These are phyloP conservation scores for Stropharia rugosoannulata DNA, from an alignment of 768 basidiomycete species.

Conservation along the genomic window DNA sequence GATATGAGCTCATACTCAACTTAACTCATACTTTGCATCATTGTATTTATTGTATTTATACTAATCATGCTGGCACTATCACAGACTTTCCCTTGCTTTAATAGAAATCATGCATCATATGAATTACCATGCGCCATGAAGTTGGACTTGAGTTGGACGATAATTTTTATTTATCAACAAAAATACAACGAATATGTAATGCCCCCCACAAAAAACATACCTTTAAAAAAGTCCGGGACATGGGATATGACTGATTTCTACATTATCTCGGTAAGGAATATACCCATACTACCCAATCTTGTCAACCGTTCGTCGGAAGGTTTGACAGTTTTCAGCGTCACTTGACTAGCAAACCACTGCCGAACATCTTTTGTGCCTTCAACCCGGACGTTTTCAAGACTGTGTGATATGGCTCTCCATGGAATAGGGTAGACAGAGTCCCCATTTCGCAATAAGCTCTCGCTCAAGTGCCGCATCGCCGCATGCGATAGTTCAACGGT, in stretches of 20 bases:
- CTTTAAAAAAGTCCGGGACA: no score
- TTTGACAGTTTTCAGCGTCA: neutral
- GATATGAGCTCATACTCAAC: no score
- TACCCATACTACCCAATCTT: neutral
- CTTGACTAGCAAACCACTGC: conserved; percentile 6
- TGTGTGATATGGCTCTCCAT: neutral
- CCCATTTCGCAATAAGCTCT: conserved; percentile 2
- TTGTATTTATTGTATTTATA: no score
- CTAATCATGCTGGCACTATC: no score
- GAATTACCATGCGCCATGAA: no score
- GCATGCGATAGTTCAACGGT: conserved; percentile 12
- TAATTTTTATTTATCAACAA: no score
- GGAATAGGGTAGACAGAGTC: neutral
- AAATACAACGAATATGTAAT: no score
- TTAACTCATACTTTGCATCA: no score
- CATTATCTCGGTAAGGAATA: neutral
- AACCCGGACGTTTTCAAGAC: neutral
- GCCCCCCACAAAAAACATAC: no score
- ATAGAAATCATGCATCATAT: no score
- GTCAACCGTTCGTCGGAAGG: neutral
- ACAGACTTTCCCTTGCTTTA: no score
- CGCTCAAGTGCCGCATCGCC: conserved; percentile 14
- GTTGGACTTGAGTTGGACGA: no score
- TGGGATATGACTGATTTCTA: neutral
- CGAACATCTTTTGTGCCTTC: conserved; percentile 4